These are phyloP conservation scores for Raddia distichophylla DNA, from an alignment of 176 grass and related monocot species.

Conservation along the genomic window DNA sequence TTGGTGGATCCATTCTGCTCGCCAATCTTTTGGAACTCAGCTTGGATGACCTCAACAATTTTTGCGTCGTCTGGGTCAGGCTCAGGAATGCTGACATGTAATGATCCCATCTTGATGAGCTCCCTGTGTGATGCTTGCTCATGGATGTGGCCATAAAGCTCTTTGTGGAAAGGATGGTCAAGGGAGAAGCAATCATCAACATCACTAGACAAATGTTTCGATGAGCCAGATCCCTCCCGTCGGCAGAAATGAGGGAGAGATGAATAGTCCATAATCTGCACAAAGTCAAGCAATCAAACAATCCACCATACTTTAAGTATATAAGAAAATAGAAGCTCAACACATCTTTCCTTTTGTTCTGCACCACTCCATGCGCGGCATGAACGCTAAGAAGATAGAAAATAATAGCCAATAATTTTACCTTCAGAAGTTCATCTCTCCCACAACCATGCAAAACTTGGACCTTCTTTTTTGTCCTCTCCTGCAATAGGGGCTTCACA, in stretches of 20 bases:
- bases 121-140: constrained; percentile 47
- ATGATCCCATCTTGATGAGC: constrained; percentile 76
- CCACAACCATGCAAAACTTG: constrained; percentile 82
- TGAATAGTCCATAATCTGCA: constrained; percentile 85
- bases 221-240: constrained; percentile 62
- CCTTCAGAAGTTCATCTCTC: constrained; percentile 89
- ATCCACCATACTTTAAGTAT: not conserved
- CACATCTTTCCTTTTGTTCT: not conserved
- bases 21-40: constrained; percentile 71
- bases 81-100: constrained; percentile 79
- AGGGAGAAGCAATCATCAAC: constrained; percentile 58
- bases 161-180: constrained; percentile 90
- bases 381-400: not conserved
- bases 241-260: constrained; percentile 91
- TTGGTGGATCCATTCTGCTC: constrained; percentile 47
- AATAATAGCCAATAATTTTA: constrained; percentile 10
- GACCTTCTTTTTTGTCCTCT: constrained; percentile 93
- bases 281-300: not conserved
- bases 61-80: constrained; percentile 50
- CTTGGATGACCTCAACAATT: constrained; percentile 72
- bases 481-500: constrained; percentile 93
- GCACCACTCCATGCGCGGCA: not conserved
- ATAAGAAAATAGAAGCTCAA: not conserved
- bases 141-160: constrained; percentile 65
- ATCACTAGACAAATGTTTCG: constrained; percentile 48